phyloP scores from a whole-genome alignment of 1,284 basidiomycete genomes.

The Tilletia setariae region DNA sequence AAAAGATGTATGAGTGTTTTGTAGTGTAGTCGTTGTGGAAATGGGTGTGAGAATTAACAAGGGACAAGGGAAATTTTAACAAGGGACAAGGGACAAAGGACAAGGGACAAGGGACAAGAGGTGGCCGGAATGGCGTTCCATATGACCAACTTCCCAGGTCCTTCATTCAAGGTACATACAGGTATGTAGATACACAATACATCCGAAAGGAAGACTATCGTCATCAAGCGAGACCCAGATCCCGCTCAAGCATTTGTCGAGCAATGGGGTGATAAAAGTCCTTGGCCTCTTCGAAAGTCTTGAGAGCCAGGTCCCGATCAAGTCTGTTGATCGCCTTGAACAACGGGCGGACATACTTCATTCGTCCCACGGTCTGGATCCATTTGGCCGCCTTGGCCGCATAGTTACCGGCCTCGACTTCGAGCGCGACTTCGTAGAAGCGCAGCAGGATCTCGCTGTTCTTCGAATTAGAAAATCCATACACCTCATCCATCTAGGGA shows the following conservation, averaged over 20 bases:
- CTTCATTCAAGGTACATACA: too few species aligned
- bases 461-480: slow-evolving; percentile 55
- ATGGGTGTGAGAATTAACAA: too few species aligned
- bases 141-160: too few species aligned
- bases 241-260: slow-evolving; percentile 48
- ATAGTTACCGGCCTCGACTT: slow-evolving; percentile 56
- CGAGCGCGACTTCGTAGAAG: slow-evolving; percentile 59
- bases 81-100: too few species aligned
- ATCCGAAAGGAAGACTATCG: background rate
- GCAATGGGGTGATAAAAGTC: slow-evolving; percentile 58
- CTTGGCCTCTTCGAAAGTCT: slow-evolving; percentile 62
- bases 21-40: too few species aligned
- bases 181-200: background rate
- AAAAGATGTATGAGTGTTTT: too few species aligned
- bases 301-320: slow-evolving; percentile 64
- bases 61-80: too few species aligned
- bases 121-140: too few species aligned
- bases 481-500: slow-evolving; percentile 55
- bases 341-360: slow-evolving; percentile 58
- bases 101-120: too few species aligned
- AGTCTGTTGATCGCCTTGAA: slow-evolving; percentile 60
- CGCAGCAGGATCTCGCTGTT: slow-evolving; percentile 59
- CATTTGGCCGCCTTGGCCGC: slow-evolving; percentile 58
- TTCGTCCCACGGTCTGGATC: slow-evolving; percentile 58
- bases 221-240: background rate